Conservation (phyloP, 2,329 filamentous ascomycete genomes). For the Graphilbum sp. region DNA sequence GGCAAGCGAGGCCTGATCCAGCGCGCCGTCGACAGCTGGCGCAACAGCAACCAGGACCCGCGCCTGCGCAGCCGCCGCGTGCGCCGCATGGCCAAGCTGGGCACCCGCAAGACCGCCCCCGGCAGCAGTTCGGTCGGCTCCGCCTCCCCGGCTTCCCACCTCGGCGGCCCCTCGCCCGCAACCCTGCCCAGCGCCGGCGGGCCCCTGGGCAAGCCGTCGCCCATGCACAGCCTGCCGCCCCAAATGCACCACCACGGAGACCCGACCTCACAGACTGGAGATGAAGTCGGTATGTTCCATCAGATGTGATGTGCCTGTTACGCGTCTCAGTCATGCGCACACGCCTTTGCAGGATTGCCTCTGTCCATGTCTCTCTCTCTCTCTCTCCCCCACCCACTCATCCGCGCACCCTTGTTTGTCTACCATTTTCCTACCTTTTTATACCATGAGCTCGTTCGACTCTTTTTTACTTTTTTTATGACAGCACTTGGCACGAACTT, state of each 20-base stretch:
- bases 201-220: conserved; percentile 41
- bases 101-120: conserved; percentile 50
- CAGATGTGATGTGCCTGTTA: conserved; percentile 68
- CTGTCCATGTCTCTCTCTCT: neutral
- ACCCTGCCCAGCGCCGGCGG: conserved; percentile 40
- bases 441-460: neutral
- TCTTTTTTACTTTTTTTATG: neutral
- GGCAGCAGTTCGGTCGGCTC: conserved; percentile 4
- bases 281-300: conserved; percentile 97
- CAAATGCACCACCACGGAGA: conserved; percentile 63
- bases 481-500: conserved; percentile 8
- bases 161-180: conserved; percentile 29
- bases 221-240: conserved; percentile 41
- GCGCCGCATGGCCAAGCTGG: conserved; percentile 91
- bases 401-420: neutral
- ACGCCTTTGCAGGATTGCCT: too few species aligned
- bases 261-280: conserved; percentile 41
- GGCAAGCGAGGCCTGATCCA: conserved; percentile 94
- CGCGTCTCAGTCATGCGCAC: too few species aligned
- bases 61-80: conserved; percentile 81
- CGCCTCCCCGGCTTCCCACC: conserved; percentile 6
- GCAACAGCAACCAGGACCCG: conserved; percentile 96
- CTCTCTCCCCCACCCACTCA: neutral
- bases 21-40: conserved; percentile 93
- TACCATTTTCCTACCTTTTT: conserved; percentile 1